A percentile compares a stretch with the other conserved stretches of the same genome.
These are phyloP conservation scores for Russula olivacea DNA, from an alignment of 768 basidiomycete genomes.

Conservation along the genomic window DNA sequence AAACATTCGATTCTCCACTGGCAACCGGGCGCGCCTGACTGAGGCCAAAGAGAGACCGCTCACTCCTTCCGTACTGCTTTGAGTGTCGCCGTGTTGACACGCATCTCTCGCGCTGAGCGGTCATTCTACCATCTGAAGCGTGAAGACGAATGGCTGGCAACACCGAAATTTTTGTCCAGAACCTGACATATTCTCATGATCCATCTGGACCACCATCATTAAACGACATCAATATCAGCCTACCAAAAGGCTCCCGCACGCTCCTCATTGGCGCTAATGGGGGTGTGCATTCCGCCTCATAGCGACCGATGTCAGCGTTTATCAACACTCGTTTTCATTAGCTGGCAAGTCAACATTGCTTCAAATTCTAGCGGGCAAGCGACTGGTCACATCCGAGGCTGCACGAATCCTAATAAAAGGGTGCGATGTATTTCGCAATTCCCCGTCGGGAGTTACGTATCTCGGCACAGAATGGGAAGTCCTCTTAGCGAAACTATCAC, in stretches of 20 bases:
- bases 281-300: constrained; percentile 43
- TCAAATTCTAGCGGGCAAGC: constrained; percentile 90
- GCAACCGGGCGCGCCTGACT: neutral
- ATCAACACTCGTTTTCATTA: constrained; percentile 27
- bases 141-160: neutral
- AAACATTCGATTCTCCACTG: neutral
- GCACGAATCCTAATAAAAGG: constrained; percentile 67
- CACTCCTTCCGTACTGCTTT: too few relatives aligned
- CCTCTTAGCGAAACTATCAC: neutral
- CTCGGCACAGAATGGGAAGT: constrained; percentile 91
- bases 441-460: constrained; percentile 76
- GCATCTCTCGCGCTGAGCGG: neutral
- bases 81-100: neutral
- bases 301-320: neutral
- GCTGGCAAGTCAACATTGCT: constrained; percentile 96
- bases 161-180: constrained; percentile 34
- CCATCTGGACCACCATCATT: constrained; percentile 47
- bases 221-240: constrained; percentile 52
- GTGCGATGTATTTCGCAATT: constrained; percentile 84
- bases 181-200: constrained; percentile 56
- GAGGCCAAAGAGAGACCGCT: neutral
- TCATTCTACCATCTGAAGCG: neutral
- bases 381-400: constrained; percentile 49
- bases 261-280: constrained; percentile 92
- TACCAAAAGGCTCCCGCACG: constrained; percentile 74